phyloP scores from a whole-genome alignment of 148 eudicot genomes.

The Rhododendron vialii region DNA sequence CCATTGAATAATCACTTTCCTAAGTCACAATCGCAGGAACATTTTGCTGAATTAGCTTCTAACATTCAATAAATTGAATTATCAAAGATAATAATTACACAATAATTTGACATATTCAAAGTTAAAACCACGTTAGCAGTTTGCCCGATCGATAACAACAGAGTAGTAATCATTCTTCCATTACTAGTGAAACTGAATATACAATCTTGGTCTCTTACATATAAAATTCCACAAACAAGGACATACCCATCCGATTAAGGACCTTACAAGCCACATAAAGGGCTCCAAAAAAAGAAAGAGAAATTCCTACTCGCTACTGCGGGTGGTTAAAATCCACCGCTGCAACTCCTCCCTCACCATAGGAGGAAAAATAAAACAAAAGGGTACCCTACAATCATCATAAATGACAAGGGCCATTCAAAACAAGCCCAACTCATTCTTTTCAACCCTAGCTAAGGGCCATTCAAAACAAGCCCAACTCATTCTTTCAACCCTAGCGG shows the following conservation, averaged over 20 bases:
- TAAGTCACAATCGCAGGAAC: not conserved
- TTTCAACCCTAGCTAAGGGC: slow-evolving; percentile 3
- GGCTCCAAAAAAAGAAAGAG: not conserved
- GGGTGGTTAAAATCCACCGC: slow-evolving; percentile 29
- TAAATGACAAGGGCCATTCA: slow-evolving; percentile 10
- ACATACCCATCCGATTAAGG: not conserved
- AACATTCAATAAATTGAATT: too few relatives aligned
- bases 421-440: slow-evolving; percentile 20
- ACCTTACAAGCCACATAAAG: not conserved
- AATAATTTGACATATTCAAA: not conserved
- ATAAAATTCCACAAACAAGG: not conserved
- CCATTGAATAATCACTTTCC: too few relatives aligned
- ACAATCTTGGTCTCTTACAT: not conserved
- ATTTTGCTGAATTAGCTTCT: not conserved
- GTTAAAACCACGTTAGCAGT: not conserved
- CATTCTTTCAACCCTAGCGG: not conserved
- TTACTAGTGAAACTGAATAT: not conserved
- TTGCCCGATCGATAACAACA: not conserved
- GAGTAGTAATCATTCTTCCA: not conserved
- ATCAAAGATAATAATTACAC: not conserved
- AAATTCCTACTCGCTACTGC: slow-evolving; percentile 8
- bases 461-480: slow-evolving; percentile 19
- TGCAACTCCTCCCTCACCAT: slow-evolving; percentile 14
- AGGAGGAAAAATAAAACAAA: slow-evolving; percentile 2
- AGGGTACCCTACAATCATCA: slow-evolving; percentile 3